Evolutionary conservation across 1,284 basidiomycete species (phyloP).

Genomic region (Tylopilus orsonianus): DNA sequence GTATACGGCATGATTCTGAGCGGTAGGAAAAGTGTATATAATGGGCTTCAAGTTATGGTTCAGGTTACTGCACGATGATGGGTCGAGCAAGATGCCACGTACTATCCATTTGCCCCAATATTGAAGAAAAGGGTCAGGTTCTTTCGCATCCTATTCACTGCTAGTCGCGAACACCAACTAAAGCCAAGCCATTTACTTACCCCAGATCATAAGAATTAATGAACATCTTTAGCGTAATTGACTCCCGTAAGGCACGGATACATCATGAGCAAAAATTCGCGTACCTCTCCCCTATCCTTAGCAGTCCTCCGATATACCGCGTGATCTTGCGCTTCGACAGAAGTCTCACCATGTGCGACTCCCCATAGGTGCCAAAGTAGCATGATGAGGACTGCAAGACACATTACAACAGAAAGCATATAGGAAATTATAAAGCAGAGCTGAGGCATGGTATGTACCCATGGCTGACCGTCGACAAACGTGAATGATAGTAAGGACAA

Average conservation of each 20-base stretch:
- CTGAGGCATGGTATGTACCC: constrained; percentile 69
- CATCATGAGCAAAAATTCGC: constrained; percentile 14
- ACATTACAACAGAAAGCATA: constrained; percentile 74
- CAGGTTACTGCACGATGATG: neutral
- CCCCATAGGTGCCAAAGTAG: constrained; percentile 79
- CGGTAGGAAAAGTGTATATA: constrained; percentile 80
- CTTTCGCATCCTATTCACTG: constrained; percentile 42
- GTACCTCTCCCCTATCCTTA: constrained; percentile 66
- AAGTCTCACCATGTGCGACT: constrained; percentile 80
- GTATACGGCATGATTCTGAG: constrained; percentile 79
- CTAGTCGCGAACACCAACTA: neutral
- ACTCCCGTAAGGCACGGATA: neutral
- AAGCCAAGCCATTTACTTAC: constrained; percentile 32
- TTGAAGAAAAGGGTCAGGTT: constrained; percentile 93
- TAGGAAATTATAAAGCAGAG: constrained; percentile 74
- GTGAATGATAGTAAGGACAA: constrained; percentile 1
- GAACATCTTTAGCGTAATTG: constrained; percentile 53
- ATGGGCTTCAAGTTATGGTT: constrained; percentile 47
- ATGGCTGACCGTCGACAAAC: constrained; percentile 38
- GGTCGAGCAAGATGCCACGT: constrained; percentile 34
- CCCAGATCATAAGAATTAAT: constrained; percentile 80
- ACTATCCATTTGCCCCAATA: constrained; percentile 79
- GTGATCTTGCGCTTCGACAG: constrained; percentile 90
- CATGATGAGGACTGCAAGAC: constrained; percentile 82
- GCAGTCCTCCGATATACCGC: constrained; percentile 76